A percentile compares a stretch with the other conserved stretches of the same genome.
Conservation (phyloP, 2,329 filamentous ascomycete genomes). For the Alternaria novae-zelandiae region DNA sequence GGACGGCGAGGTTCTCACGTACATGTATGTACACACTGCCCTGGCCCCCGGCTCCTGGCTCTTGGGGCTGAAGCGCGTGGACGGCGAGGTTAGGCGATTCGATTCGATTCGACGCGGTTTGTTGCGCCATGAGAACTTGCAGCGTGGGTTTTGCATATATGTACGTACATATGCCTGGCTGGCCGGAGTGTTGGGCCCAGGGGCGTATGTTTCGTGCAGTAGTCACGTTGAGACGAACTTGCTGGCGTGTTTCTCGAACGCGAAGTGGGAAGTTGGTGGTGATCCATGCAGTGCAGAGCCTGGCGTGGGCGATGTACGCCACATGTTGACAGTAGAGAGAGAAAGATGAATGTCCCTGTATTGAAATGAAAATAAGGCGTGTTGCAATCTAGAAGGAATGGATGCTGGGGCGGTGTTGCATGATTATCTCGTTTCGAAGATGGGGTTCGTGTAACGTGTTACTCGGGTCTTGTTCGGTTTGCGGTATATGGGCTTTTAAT, state of each 20-base stretch:
- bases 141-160: not conserved
- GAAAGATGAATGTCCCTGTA: not conserved
- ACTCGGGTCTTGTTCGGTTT: not conserved
- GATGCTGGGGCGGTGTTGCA: not conserved
- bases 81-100: not conserved
- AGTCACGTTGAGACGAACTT: not conserved
- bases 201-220: not conserved
- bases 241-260: not conserved
- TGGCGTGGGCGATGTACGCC: not conserved
- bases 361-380: not conserved
- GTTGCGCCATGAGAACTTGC: not conserved
- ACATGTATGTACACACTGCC: not conserved
- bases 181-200: not conserved
- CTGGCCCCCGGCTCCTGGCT: not conserved
- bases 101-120: not conserved
- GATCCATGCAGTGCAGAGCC: too few relatives aligned
- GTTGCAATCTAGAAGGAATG: not conserved
- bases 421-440: not conserved
- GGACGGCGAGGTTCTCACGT: not conserved
- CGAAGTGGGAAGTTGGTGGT: not conserved
- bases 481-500: not conserved
- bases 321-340: not conserved
- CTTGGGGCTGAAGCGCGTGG: not conserved
- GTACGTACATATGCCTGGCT: not conserved
- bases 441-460: not conserved